Evolutionary conservation across 768 basidiomycete species (phyloP), one percentile per base, ranked within the genome.

Genomic region (Coprinopsis marcescibilis): DNA sequence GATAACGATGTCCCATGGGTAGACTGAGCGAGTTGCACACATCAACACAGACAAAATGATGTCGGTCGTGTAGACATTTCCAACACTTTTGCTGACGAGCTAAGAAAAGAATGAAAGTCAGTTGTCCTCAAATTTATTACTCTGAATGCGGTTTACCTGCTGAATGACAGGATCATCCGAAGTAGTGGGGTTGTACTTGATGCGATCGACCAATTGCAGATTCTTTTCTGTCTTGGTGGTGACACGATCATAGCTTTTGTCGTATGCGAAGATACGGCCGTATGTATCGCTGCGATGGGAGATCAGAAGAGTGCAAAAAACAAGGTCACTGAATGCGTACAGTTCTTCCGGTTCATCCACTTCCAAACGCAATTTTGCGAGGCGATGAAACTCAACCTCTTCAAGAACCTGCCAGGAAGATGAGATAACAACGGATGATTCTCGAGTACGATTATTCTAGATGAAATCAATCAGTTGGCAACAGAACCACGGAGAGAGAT

Each of bases 1-100:
- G 56, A 98, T 86, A 52, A 99, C 88, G 44, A 99, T 93, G 60
- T 99, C 96, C 96, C 96, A 99, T 3, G 95, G 94, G 67, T 96
- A 93, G 49, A 94, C 91, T 11, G 92, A 93, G 55, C 96, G 78
- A 8, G 93, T 83, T 6, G 95, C 89, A 53, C 88, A 90, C 96
- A 99, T 99, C 54, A 99, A 78, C 23, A 94, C 87, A 50, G 87
- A 85, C 46, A 99, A 80, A 57, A 99, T 96, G 55, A 85, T 81
- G 70, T 98, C 96, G 21, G 95, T 99, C 8, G 92, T 84, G 62
- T 93, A 99, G 46, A 98, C 80, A 26, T 79, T 83, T 14, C 93
- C 95, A 34, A 82, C 76, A 57, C 82, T 80, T 68, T 84, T 87
- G 49, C 79, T 67, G 33, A 85, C 89, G 53, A 94, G 77, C 89